Evolutionary conservation across 805 yeast genomes (phyloP), one percentile per base, ranked within the genome.

Genomic region (Cyberlindnera mrakii): DNA sequence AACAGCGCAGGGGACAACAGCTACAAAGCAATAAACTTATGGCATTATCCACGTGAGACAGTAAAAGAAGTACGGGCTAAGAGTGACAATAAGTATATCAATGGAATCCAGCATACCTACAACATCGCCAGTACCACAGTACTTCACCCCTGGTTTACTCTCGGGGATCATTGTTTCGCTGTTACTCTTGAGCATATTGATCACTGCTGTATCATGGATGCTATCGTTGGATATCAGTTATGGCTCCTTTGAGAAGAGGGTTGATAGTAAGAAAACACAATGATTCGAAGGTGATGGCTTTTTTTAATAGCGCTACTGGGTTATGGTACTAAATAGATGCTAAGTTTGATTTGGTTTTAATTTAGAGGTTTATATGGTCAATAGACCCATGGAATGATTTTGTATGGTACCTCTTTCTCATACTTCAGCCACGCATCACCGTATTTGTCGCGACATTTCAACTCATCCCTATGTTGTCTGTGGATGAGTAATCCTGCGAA

Each of bases 381-480:
- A 62, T 89, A 91, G 6, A 93, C 65, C 55, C 81, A 89, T 5
- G 99, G 99, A 49, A 93, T 74, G 48, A 93, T 89, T 61, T 88
- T 84, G 63, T 83, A 91, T 14, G 96, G 96, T 29, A 93, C 99
- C 50, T 64, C 58, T 45, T 62, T 69, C 65, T 85, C 86, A 63
- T 93, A 93, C 63, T 83, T 80, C 41, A 70, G 75, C 99, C 99
- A 93, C 35, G 80, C 74, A 49, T 82, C 72, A 14, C 95, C 95
- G 57, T 93, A 93, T 68, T 93, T 93, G 29, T 65, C 77, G 32
- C 81, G 71, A 62, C 99, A 93, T 63, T 93, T 90, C 39, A 82
- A 84, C 57, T 91, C 98, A 65, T 93, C 99, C 63, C 99, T 77
- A 23, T 66, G 66, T 63, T 91, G 97, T 61, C 99, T 80, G 62